Evolutionary conservation across 2,329 filamentous ascomycete species (phyloP), one percentile per base, ranked within the genome.

Genomic region (Fusarium sp.): DNA sequence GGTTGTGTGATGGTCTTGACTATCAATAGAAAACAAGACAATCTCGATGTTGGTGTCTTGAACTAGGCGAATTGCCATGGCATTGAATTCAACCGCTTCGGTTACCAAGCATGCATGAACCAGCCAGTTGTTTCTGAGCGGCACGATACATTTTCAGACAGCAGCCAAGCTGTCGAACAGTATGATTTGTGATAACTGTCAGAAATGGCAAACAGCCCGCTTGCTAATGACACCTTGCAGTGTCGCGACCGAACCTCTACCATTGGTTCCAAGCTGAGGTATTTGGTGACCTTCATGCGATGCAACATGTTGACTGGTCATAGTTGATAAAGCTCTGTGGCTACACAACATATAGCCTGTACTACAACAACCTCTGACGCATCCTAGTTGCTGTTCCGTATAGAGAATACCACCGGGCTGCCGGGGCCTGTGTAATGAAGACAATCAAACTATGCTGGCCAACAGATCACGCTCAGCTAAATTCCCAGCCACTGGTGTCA

Each of bases 291-390:
- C 61, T 74, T 44, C 33, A 50, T 59, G 70, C 53, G 57, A 69
- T 25, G 49, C 54, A 60, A 72, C 52, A 56, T 43, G 59, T 38
- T 72, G 71, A 72, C 71, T 61, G 30, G 67, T 64, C 71, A 65
- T 60, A 60, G 28, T 35, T 32, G 35, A 56, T 30, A n/a, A 33
- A 52, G n/a, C 46, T 49, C 40, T 59, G 46, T 33, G 33, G 37
- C 21, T 49, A 57, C 57, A 66, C 65, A 59, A 33, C 60, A 37
- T 38, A 50, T 56, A 57, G 30, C 28, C 19, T 49, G 53, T 40
- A 54, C 37, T 42, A 59, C 66, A 62, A 40, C 69, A 63, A 61
- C 60, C 37, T 21, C 63, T 52, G 56, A 56, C 32, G 71, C 54
- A 50, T 63, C 43, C 47, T 43, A 49, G 15, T 19, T 38, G 30